phyloP scores from a whole-genome alignment of 208 protist species.

The Leishmania lainsoni region DNA sequence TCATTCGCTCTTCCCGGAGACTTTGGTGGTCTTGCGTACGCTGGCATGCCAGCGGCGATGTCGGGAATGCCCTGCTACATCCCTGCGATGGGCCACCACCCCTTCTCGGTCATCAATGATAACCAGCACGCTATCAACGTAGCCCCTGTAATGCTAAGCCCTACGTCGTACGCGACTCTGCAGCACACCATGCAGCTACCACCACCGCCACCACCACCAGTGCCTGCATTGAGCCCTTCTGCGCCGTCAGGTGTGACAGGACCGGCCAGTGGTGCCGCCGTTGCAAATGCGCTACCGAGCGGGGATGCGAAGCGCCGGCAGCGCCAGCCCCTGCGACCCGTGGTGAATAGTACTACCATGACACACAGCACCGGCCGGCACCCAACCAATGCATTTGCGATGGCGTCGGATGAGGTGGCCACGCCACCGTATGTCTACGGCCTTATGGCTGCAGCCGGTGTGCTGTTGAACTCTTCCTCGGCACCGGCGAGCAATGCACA shows the following conservation, averaged over 20 bases:
- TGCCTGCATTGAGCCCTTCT: not conserved
- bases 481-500: not conserved
- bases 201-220: conserved; percentile 4
- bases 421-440: conserved; percentile 33
- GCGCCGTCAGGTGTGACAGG: not conserved
- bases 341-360: conserved; percentile 33
- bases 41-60: conserved; percentile 13
- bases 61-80: conserved; percentile 33
- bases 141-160: conserved; percentile 23
- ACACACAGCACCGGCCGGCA: conserved; percentile 21
- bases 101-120: conserved; percentile 41
- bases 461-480: conserved; percentile 3
- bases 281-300: not conserved
- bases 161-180: conserved; percentile 13
- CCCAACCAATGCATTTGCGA: not conserved
- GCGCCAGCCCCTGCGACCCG: conserved; percentile 20
- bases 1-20: conserved; percentile 18
- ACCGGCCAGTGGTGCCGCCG: conserved; percentile 8
- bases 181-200: not conserved
- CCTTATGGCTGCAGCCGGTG: conserved; percentile 27
- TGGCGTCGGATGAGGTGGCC: conserved; percentile 18
- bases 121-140: conserved; percentile 43
- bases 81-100: conserved; percentile 35
- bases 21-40: conserved; percentile 18
- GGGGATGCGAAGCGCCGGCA: conserved; percentile 24